phyloP scores from a whole-genome alignment of 31 red algal genomes.

The Odonthalia washingtoniensis region DNA sequence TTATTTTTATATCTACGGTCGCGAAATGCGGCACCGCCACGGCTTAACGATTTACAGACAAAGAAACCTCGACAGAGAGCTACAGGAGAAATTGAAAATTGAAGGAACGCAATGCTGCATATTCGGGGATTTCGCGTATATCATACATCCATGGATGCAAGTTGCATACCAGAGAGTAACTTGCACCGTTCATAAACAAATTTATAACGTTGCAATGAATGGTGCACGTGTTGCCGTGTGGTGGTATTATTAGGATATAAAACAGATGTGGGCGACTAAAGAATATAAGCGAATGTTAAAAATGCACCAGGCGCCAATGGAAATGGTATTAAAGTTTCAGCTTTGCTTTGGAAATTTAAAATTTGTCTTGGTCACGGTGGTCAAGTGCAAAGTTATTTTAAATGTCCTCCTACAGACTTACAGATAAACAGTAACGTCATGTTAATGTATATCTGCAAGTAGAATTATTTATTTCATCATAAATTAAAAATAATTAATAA shows the following conservation, averaged over 20 bases:
- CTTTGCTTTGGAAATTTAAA: constrained; percentile 12
- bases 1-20: constrained; percentile 9
- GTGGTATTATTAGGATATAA: constrained; percentile 9
- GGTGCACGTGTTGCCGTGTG: constrained; percentile 3
- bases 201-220: constrained; percentile 7
- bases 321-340: background rate
- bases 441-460: too few relatives aligned
- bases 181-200: background rate
- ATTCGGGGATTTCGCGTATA: background rate
- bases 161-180: background rate
- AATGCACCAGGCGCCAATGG: background rate
- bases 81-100: background rate
- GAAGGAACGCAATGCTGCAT: background rate
- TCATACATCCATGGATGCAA: background rate
- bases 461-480: too few relatives aligned
- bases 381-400: background rate
- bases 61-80: background rate
- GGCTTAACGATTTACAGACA: background rate
- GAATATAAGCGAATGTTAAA: background rate
- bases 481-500: background rate
- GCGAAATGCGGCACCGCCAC: background rate
- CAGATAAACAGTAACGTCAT: background rate
- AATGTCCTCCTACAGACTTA: background rate
- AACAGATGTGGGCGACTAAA: background rate
- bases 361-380: background rate